Percentiles rank a stretch among this genome's conserved stretches.
Conservation (phyloP, 2,329 filamentous ascomycete genomes). For the Fusarium domesticum region DNA sequence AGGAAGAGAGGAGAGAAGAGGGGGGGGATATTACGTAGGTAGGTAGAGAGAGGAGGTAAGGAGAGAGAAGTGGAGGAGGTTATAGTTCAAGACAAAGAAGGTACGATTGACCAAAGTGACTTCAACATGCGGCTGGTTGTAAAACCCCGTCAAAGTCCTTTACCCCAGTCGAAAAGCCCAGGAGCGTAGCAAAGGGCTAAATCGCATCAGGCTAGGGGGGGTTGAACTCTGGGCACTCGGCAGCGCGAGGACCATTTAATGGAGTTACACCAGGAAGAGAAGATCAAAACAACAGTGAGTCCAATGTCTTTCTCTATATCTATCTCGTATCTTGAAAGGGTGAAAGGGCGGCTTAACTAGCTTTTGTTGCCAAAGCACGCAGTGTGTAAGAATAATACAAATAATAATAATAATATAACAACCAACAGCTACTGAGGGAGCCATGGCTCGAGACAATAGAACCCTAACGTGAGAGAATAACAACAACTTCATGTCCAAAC, state of each 20-base stretch:
- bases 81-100: conserved; percentile 15
- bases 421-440: no score
- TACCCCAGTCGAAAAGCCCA: not conserved
- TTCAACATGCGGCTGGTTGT: conserved; percentile 8
- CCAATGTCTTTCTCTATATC: not conserved
- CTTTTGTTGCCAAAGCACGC: no score
- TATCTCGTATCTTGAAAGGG: not conserved
- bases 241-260: not conserved
- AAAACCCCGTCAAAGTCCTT: conserved; percentile 6
- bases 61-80: conserved; percentile 11
- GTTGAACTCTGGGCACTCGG: not conserved
- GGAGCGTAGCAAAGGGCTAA: not conserved
- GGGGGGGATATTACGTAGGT: not conserved
- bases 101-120: conserved; percentile 4
- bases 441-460: no score
- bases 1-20: conserved; percentile 9
- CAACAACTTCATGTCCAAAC: no score
- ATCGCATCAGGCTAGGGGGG: not conserved
- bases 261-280: no score
- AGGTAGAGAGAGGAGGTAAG: conserved; percentile 9
- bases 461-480: no score
- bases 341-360: no score
- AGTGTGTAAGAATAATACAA: no score
- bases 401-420: no score
- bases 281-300: no score